These are phyloP conservation scores for Fusarium sp. DNA, from an alignment of 2,329 filamentous ascomycete genomes.

Conservation along the genomic window DNA sequence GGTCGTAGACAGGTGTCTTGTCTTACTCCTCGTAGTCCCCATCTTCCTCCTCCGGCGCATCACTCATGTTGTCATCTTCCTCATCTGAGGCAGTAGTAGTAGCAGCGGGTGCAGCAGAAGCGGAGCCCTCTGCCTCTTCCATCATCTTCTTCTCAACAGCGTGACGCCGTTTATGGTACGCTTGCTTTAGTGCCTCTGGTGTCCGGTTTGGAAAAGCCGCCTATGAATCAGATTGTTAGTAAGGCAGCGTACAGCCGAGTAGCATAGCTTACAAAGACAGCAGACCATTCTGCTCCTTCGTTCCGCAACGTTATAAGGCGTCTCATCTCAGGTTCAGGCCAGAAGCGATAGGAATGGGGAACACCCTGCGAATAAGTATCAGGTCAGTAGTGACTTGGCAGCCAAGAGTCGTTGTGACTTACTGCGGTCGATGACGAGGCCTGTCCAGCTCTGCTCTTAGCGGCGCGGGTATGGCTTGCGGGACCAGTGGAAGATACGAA, in stretches of 20 bases:
- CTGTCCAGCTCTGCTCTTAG: rapidly evolving
- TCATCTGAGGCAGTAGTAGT: background rate
- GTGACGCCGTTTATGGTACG: slow-evolving; percentile 20
- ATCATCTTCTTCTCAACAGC: slow-evolving; percentile 3
- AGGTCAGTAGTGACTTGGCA: background rate
- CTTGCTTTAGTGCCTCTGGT: slow-evolving; percentile 8
- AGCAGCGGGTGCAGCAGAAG: background rate
- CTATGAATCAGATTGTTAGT: background rate
- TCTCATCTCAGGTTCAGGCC: slow-evolving; percentile 18
- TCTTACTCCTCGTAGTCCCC: background rate
- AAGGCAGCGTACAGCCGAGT: rapidly evolving
- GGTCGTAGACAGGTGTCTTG: background rate
- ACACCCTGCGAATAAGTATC: background rate
- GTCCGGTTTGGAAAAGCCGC: slow-evolving; percentile 7
- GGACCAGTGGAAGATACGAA: background rate
- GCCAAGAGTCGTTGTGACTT: background rate
- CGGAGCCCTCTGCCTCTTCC: background rate
- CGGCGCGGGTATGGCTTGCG: background rate
- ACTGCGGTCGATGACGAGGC: background rate
- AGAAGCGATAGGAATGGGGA: slow-evolving; percentile 1
- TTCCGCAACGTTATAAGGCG: slow-evolving; percentile 5
- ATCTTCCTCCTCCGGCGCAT: background rate
- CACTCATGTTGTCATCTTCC: background rate
- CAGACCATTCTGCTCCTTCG: background rate
- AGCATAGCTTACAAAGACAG: background rate